Conservation (phyloP, 2,329 filamentous ascomycete species). For the Neobulgaria alba region DNA sequence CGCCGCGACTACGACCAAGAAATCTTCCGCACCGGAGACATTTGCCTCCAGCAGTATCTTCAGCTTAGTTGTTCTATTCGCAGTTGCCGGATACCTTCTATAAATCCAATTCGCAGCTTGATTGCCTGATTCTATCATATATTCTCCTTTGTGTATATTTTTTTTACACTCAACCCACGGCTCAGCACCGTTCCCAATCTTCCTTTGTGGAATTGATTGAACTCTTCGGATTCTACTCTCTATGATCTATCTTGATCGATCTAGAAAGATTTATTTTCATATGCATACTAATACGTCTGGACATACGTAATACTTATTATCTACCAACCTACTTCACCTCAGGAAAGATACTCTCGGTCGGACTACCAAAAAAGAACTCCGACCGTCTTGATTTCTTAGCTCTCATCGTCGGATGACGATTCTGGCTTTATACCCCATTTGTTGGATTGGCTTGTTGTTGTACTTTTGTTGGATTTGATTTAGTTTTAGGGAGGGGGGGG, state of each 20-base stretch:
- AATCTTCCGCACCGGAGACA: conserved; percentile 13
- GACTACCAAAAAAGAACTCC: too few relatives aligned
- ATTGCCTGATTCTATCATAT: conserved; percentile 1
- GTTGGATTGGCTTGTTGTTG: too few relatives aligned
- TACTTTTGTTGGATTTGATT: too few relatives aligned
- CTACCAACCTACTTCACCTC: too few relatives aligned
- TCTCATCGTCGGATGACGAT: too few relatives aligned
- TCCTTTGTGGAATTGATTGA: background rate
- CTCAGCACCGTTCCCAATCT: conserved; percentile 3
- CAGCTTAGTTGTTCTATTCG: conserved; percentile 14
- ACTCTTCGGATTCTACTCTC: background rate
- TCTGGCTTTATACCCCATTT: too few relatives aligned
- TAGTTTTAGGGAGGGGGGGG: too few relatives aligned
- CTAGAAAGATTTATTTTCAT: conserved; percentile 5
- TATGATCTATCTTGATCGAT: background rate
- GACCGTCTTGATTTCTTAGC: too few relatives aligned
- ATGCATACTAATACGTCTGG: conserved; percentile 24
- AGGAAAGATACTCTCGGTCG: too few relatives aligned
- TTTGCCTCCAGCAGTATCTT: conserved; percentile 14
- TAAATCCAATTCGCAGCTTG: conserved; percentile 6
- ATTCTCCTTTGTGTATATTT: conserved; percentile 1
- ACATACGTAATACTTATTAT: conserved; percentile 21
- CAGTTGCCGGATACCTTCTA: conserved; percentile 17
- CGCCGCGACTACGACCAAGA: conserved; percentile 11
- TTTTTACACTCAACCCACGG: conserved; percentile 3